A percentile compares a stretch with the other conserved stretches of the same genome.
Conservation (phyloP, 2,329 filamentous ascomycete species). For the Xylaria sp. region DNA sequence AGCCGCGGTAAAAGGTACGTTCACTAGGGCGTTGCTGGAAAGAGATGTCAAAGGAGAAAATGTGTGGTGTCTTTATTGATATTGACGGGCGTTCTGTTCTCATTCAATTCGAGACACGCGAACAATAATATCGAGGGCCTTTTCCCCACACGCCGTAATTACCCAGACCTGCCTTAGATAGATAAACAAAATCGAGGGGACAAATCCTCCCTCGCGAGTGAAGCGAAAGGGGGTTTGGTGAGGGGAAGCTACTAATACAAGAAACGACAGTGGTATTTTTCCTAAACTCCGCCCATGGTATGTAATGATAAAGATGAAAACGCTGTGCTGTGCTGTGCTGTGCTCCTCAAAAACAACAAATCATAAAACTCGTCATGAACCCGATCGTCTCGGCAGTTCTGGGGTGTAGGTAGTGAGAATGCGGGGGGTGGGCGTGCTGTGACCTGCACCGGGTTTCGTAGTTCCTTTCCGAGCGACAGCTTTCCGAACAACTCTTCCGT, state of each 20-base stretch:
- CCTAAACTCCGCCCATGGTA: constrained; percentile 28
- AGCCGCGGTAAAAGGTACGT: background rate
- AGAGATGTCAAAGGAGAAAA: constrained; percentile 4
- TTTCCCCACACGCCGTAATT: constrained; percentile 10
- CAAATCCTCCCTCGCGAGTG: background rate
- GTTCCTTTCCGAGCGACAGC: constrained; percentile 17
- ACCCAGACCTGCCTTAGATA: background rate
- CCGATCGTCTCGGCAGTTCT: constrained; percentile 12
- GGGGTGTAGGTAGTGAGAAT: background rate
- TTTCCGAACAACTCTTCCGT: constrained; percentile 4
- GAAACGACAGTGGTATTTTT: constrained; percentile 23
- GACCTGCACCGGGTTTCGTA: constrained; percentile 12
- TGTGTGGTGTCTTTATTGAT: constrained; percentile 18
- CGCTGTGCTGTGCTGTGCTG: constrained; percentile 23
- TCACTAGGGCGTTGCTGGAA: too few relatives aligned
- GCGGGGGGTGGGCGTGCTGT: constrained; percentile 6
- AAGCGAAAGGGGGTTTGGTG: constrained; percentile 14
- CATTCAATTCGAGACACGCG: constrained; percentile 10
- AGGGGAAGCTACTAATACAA: constrained; percentile 22
- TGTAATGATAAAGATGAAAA: background rate
- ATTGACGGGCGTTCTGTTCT: constrained; percentile 5
- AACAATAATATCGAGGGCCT: constrained; percentile 3
- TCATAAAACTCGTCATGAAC: constrained; percentile 29
- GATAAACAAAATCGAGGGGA: constrained; percentile 4
- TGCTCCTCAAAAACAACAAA: constrained; percentile 23